Base-by-base conservation (phyloP, 176 grass and related monocot genomes). In the Carex myosuroides region DNA sequence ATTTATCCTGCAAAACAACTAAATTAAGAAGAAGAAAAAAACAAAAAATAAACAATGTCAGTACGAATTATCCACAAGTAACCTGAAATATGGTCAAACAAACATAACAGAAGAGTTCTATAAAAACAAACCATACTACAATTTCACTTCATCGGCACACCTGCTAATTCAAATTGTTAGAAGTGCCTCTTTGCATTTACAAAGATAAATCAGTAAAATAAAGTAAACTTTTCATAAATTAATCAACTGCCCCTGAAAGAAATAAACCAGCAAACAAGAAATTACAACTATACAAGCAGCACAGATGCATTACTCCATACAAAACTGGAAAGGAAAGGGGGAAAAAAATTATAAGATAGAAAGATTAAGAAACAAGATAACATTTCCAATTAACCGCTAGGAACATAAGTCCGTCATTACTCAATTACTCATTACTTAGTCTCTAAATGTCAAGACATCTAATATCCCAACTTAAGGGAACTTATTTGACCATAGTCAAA, bases 1-100 rank as follows among this genome's bases (percentile, higher is more conserved):
- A 60, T 70, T 7, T 7, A 64, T 85, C 95, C 92, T 98, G 89
- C 91, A 98, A 90, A 91, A 98, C 58, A 93, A 88, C 17, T 83
- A 89, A 86, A 56, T 48, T 70, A 86, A n/a, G 83, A 66, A 70
- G 14, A 83, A 86, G 85, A 79, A 57, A 66, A 92, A 78, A 86
- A 84, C 57, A 86, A 33, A 79, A 84, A 33, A 76, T 6, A 60
- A 87, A 52, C 8, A 58, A 80, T 69, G 84, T 62, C 86, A 81
- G 80, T 82, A 78, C 20, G 20, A 81, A 86, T 35, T 78, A 85
- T 81, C 86, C 85, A 91, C 74, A 21, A 83, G 86, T 88, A 91
- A 84, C 82, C 73, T 85, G 89, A 83, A 93, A 69, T 75, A 6
- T 71, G 79, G 46, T 86, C 65, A 70, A 79, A 81, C 48, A 87